These are phyloP conservation scores for Geotrichum phurueaensis DNA, from an alignment of 1,139 yeast species.

Conservation along the genomic window DNA sequence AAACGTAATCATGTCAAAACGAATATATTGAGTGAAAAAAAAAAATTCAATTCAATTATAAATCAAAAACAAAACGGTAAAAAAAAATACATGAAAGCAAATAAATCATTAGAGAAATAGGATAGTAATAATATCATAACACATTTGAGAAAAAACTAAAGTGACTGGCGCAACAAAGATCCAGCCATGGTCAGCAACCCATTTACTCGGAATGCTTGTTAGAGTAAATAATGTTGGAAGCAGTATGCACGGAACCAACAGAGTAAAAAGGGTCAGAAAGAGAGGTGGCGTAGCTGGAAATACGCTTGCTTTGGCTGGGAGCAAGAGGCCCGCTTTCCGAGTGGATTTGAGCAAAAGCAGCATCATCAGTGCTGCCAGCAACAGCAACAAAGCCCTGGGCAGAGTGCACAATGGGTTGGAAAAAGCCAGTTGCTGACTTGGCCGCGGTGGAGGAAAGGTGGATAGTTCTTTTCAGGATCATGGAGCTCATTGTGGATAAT, in stretches of 20 bases:
- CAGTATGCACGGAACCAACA: constrained; percentile 8
- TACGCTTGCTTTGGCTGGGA: background rate
- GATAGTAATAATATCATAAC: background rate
- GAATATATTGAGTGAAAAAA: too few relatives aligned
- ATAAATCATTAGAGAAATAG: background rate
- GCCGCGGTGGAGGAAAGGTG: constrained; percentile 22
- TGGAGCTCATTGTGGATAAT: background rate
- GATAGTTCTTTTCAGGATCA: background rate
- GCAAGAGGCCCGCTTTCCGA: background rate
- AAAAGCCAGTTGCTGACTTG: constrained; percentile 20
- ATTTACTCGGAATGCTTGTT: constrained; percentile 8
- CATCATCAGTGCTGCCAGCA: constrained; percentile 1
- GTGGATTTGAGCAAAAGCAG: background rate
- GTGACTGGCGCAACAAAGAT: background rate
- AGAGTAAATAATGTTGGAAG: constrained; percentile 1
- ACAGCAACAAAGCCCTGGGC: constrained; percentile 4
- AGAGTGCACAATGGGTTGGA: background rate
- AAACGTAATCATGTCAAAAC: too few relatives aligned
- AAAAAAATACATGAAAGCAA: background rate
- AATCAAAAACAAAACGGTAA: background rate
- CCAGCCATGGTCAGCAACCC: background rate
- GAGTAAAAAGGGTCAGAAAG: background rate
- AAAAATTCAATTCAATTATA: background rate
- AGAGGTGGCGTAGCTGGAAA: background rate
- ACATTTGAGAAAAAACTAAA: background rate